Conservation (phyloP, 768 basidiomycete species). For the Cytidiella melzeri region DNA sequence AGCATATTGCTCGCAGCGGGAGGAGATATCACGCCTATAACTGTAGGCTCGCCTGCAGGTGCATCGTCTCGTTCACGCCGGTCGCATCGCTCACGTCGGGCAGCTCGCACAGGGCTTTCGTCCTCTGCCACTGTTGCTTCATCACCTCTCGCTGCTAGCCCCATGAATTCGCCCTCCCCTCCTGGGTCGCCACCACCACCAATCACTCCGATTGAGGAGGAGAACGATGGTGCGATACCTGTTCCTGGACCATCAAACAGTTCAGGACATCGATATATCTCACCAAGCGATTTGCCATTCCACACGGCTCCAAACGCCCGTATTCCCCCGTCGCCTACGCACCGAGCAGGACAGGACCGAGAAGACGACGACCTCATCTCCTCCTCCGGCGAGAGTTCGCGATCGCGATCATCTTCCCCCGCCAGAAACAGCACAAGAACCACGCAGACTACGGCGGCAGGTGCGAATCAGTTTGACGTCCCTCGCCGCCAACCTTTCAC, state of each 20-base stretch:
- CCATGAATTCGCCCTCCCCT: slow-evolving; percentile 35
- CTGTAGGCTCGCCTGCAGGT: slow-evolving; percentile 40
- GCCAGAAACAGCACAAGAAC: slow-evolving; percentile 26
- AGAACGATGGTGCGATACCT: slow-evolving; percentile 31
- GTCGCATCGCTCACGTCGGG: slow-evolving; percentile 55
- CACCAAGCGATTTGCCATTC: slow-evolving; percentile 60
- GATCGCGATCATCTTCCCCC: slow-evolving; percentile 50
- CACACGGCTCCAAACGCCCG: slow-evolving; percentile 45
- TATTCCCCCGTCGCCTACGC: slow-evolving; percentile 38
- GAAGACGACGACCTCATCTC: neutral
- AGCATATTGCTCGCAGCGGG: slow-evolving; percentile 94
- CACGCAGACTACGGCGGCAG: slow-evolving; percentile 33
- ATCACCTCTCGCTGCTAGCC: slow-evolving; percentile 59
- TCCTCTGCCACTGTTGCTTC: slow-evolving; percentile 41
- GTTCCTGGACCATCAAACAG: slow-evolving; percentile 45
- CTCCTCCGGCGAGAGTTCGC: slow-evolving; percentile 40
- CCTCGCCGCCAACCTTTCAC: slow-evolving; percentile 51
- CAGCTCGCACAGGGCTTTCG: slow-evolving; percentile 35
- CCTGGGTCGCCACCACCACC: slow-evolving; percentile 53
- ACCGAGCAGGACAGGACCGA: neutral
- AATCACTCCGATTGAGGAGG: slow-evolving; percentile 75
- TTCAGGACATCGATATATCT: slow-evolving; percentile 40
- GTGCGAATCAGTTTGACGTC: slow-evolving; percentile 80
- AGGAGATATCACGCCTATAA: slow-evolving; percentile 32
- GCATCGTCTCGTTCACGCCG: slow-evolving; percentile 48